Evolutionary conservation across 179 eudicot species (phyloP).

Genomic region (Spergularia azorica): DNA sequence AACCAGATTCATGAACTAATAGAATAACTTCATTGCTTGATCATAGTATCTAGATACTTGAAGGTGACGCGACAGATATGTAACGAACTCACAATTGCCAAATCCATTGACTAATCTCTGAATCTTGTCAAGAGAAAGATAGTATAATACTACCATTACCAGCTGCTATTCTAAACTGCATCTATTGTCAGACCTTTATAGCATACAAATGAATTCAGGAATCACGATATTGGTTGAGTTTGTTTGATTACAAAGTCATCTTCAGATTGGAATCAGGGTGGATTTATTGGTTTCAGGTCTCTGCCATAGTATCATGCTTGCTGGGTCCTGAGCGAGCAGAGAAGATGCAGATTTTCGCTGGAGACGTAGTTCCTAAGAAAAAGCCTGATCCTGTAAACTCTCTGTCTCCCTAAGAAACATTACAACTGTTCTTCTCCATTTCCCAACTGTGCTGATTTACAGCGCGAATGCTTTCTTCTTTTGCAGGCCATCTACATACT

Average conservation of each 20-base stretch:
- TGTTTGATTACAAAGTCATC: not conserved
- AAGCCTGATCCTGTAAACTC: slow-evolving; percentile 90
- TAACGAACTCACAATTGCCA: too few relatives aligned
- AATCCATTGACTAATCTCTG: too few relatives aligned
- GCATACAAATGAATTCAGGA: too few relatives aligned
- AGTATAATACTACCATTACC: too few relatives aligned
- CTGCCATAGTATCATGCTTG: slow-evolving; percentile 92
- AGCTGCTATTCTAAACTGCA: not conserved
- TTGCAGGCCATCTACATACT: slow-evolving; percentile 81
- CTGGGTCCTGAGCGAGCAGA: slow-evolving; percentile 89
- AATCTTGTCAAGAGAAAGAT: too few relatives aligned
- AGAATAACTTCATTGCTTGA: not conserved
- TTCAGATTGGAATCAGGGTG: not conserved
- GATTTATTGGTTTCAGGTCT: slow-evolving; percentile 61
- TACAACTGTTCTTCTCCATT: not conserved
- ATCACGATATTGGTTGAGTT: too few relatives aligned
- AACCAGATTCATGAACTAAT: not conserved
- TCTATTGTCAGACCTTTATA: too few relatives aligned
- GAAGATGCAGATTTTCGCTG: slow-evolving; percentile 85
- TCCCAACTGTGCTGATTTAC: not conserved
- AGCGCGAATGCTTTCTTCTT: slow-evolving; percentile 4
- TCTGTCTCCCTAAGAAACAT: not conserved
- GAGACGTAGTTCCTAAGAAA: slow-evolving; percentile 95
- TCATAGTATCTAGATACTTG: too few relatives aligned
- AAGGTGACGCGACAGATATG: too few relatives aligned